A percentile compares a stretch with the other conserved stretches of the same genome.
These are phyloP conservation scores for Camptophora hylomeconis DNA, from an alignment of 2,329 filamentous ascomycete species.

Conservation along the genomic window DNA sequence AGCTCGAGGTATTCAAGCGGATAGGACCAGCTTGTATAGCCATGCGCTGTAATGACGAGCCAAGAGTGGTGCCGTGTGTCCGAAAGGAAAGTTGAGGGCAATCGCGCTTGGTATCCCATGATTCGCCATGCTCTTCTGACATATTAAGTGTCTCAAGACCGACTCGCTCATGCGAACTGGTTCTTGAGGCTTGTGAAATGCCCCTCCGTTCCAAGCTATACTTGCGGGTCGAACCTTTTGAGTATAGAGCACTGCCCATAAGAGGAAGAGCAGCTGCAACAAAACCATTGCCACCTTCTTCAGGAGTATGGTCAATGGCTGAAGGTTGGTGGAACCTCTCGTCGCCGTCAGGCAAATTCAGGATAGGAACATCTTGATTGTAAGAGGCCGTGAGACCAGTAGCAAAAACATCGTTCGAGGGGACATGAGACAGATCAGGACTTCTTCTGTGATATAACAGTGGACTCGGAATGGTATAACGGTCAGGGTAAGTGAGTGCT, in stretches of 20 bases:
- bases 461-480: conserved; percentile 12
- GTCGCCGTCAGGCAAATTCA: neutral
- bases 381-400: neutral
- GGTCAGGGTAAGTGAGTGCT: neutral
- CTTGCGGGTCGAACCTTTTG: no score
- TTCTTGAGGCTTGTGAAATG: no score
- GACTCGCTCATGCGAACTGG: no score
- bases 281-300: neutral
- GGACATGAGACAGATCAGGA: neutral
- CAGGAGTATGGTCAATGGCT: neutral
- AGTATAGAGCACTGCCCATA: neutral
- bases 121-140: no score
- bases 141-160: no score
- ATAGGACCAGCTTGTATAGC: no score
- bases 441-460: conserved; percentile 10
- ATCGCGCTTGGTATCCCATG: no score
- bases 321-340: neutral
- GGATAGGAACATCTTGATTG: conserved; percentile 1
- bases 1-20: no score
- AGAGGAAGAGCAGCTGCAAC: conserved; percentile 3
- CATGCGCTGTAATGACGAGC: no score
- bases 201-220: no score
- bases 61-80: no score
- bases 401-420: neutral
- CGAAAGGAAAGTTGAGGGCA: no score